Evolutionary conservation across 768 basidiomycete genomes (phyloP).

Genomic region (Suillus plorans): DNA sequence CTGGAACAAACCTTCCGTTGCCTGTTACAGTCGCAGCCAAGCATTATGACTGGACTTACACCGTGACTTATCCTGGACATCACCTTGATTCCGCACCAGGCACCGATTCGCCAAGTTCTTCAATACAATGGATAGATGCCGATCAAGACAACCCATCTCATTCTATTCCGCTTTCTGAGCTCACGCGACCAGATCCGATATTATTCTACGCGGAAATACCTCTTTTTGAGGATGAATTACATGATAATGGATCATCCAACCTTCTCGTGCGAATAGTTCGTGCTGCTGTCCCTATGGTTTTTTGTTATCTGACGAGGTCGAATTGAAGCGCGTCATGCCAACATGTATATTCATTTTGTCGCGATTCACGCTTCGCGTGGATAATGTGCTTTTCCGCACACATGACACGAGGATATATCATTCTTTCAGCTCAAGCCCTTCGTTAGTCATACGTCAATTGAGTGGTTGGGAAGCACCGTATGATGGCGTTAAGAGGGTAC

Average conservation of each 20-base stretch:
- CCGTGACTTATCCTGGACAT: constrained; percentile 81
- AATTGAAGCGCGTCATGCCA: constrained; percentile 89
- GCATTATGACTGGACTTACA: constrained; percentile 98
- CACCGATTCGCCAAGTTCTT: constrained; percentile 13
- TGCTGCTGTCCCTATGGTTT: constrained; percentile 10
- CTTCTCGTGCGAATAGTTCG: constrained; percentile 85
- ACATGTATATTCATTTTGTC: constrained; percentile 88
- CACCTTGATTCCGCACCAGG: constrained; percentile 1
- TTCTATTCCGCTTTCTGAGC: constrained; percentile 77
- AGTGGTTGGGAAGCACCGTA: constrained; percentile 93
- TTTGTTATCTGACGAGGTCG: not conserved
- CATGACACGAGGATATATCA: constrained; percentile 91
- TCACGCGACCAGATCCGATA: constrained; percentile 91
- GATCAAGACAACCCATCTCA: constrained; percentile 59
- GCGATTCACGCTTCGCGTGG: constrained; percentile 92
- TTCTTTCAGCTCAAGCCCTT: constrained; percentile 62
- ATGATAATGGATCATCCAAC: constrained; percentile 92
- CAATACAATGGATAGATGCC: constrained; percentile 48
- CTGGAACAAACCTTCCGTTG: constrained; percentile 62
- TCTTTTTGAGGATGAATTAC: constrained; percentile 93
- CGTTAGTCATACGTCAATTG: constrained; percentile 72
- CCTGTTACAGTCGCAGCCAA: constrained; percentile 76
- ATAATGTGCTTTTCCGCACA: constrained; percentile 89
- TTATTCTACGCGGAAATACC: constrained; percentile 97
- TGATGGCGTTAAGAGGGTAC: constrained; percentile 72